Percentiles rank a stretch among this genome's conserved stretches.
Evolutionary conservation across 306 rosid genomes (phyloP).

Genomic region (Potentilla sterilis): DNA sequence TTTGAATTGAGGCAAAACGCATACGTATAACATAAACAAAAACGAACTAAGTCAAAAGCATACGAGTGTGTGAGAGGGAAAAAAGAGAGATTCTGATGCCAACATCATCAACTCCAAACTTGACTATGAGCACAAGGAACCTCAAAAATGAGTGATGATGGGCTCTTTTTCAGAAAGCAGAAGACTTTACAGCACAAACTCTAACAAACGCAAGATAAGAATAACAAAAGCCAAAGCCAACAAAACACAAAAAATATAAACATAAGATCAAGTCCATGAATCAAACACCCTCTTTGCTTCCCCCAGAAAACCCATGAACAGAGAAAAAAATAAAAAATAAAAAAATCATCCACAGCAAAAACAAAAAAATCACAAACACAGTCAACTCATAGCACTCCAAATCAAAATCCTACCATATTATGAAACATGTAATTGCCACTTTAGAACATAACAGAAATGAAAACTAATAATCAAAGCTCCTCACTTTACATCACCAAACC

Average conservation of each 20-base stretch:
- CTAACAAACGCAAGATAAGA: conserved; percentile 36
- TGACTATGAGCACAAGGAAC: conserved; percentile 28
- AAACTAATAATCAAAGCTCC: not conserved
- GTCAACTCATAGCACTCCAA: conserved; percentile 5
- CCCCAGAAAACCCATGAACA: conserved; percentile 16
- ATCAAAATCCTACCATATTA: not conserved
- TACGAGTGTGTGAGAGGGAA: not conserved
- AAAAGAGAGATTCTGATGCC: conserved; percentile 20
- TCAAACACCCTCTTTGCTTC: conserved; percentile 20
- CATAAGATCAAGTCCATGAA: conserved; percentile 2
- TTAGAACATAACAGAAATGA: not conserved
- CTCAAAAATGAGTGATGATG: conserved; percentile 22
- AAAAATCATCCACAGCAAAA: too few relatives aligned
- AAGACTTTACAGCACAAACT: conserved; percentile 36
- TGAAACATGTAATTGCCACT: not conserved
- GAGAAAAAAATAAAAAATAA: too few relatives aligned
- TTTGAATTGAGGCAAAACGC: not conserved
- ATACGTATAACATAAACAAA: not conserved
- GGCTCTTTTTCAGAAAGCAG: conserved; percentile 32
- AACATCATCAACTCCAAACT: conserved; percentile 22
- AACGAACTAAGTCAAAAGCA: not conserved
- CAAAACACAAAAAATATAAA: conserved; percentile 7
- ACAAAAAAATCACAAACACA: not conserved
- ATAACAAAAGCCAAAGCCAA: conserved; percentile 10
- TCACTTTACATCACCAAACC: not conserved